These are phyloP conservation scores for Cymbopogon citratus DNA, from an alignment of 176 grass and related monocot species.

Conservation along the genomic window DNA sequence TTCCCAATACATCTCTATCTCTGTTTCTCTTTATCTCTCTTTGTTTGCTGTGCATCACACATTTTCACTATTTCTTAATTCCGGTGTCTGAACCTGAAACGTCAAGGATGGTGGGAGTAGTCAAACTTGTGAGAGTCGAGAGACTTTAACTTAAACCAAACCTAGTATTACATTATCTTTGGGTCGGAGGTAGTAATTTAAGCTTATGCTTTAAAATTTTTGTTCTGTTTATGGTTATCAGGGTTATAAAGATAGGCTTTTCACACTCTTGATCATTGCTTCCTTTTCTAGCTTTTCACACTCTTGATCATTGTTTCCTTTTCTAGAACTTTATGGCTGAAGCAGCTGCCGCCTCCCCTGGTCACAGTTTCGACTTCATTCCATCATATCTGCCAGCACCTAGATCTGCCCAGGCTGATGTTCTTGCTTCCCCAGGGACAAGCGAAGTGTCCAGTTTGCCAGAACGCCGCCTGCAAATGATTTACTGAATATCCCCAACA, in stretches of 20 bases:
- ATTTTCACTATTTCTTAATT: neutral
- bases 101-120: neutral
- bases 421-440: constrained; percentile 1
- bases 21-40: neutral
- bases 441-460: constrained; percentile 4
- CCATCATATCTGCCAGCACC: constrained; percentile 40
- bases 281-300: constrained; percentile 31
- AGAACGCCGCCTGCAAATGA: constrained; percentile 32
- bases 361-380: constrained; percentile 38
- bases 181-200: neutral
- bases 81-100: neutral
- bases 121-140: neutral
- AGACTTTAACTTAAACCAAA: neutral
- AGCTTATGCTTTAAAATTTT: neutral
- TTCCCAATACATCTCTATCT: neutral
- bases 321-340: constrained; percentile 50
- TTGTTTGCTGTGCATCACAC: too few species aligned
- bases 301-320: constrained; percentile 22
- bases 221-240: neutral
- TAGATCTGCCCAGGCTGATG: constrained; percentile 19
- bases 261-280: constrained; percentile 13
- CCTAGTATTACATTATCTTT: neutral
- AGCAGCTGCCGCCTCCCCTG: constrained; percentile 37
- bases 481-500: constrained; percentile 24
- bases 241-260: constrained; percentile 8